Percentiles rank a stretch among this genome's conserved stretches.
Evolutionary conservation across 2,329 filamentous ascomycete genomes (phyloP).

Genomic region (Ophiostoma angusticollis): DNA sequence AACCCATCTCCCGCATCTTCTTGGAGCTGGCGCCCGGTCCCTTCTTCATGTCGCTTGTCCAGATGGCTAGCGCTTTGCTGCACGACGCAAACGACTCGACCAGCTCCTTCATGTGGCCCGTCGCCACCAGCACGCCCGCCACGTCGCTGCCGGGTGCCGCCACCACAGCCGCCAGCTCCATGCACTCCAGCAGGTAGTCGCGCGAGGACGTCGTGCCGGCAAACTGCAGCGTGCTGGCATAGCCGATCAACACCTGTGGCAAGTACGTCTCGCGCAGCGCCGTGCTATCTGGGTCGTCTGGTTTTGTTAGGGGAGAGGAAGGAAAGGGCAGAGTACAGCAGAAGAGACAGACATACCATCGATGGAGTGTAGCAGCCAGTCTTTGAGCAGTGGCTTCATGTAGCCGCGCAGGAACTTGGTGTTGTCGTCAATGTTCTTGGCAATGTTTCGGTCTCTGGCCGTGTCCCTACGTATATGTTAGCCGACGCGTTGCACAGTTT

Average conservation of each 20-base stretch:
- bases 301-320: neutral
- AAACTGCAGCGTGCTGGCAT: conserved; percentile 68
- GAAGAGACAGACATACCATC: conserved; percentile 34
- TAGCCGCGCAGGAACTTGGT: conserved; percentile 41
- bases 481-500: no score
- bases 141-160: conserved; percentile 59
- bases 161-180: conserved; percentile 70
- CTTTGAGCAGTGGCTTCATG: conserved; percentile 49
- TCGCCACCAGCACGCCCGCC: conserved; percentile 48
- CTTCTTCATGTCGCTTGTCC: conserved; percentile 39
- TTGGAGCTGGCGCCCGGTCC: conserved; percentile 36
- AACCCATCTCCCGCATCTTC: conserved; percentile 48
- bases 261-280: conserved; percentile 65
- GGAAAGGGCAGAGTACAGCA: neutral
- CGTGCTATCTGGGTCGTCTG: conserved; percentile 47
- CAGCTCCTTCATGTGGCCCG: conserved; percentile 60
- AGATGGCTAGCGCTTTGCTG: conserved; percentile 56
- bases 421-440: conserved; percentile 38
- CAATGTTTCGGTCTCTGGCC: conserved; percentile 34
- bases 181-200: conserved; percentile 66
- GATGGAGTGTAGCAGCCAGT: conserved; percentile 46
- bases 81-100: conserved; percentile 64
- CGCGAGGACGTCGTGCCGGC: conserved; percentile 62
- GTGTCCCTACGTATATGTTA: conserved; percentile 22
- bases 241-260: conserved; percentile 74